phyloP scores from a whole-genome alignment of 768 basidiomycete genomes.

The Rhizopogon vulgaris region DNA sequence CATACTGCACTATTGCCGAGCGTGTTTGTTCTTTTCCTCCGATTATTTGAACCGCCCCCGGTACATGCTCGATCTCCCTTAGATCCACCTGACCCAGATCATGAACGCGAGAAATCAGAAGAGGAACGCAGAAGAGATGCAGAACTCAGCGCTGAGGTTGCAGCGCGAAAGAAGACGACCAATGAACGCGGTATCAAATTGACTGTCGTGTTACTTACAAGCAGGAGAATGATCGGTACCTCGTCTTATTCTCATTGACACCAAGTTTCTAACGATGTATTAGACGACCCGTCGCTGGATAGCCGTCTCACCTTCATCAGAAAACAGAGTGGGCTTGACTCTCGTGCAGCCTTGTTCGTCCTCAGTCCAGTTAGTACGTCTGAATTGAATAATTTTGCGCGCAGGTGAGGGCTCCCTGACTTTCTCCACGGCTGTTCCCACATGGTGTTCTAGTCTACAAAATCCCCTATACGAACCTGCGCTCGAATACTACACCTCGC shows the following conservation, averaged over 20 bases:
- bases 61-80: conserved; percentile 45
- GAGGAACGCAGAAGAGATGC: conserved; percentile 71
- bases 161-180: conserved; percentile 69
- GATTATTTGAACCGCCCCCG: conserved; percentile 65
- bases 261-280: neutral
- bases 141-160: conserved; percentile 76
- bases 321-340: conserved; percentile 82
- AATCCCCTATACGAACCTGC: conserved; percentile 86
- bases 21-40: conserved; percentile 88
- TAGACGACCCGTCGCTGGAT: conserved; percentile 85
- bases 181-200: conserved; percentile 89
- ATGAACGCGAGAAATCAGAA: conserved; percentile 49
- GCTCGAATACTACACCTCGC: conserved; percentile 87
- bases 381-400: conserved; percentile 86
- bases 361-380: conserved; percentile 84
- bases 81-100: conserved; percentile 46
- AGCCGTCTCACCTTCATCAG: conserved; percentile 80
- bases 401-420: conserved; percentile 42
- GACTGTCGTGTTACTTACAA: conserved; percentile 91
- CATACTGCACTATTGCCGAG: conserved; percentile 88
- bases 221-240: conserved; percentile 78
- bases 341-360: conserved; percentile 89
- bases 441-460: conserved; percentile 53
- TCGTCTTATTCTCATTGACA: conserved; percentile 6
- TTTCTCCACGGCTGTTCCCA: neutral